phyloP scores from a whole-genome alignment of 176 grass and related monocot genomes.

The Phragmites australis region DNA sequence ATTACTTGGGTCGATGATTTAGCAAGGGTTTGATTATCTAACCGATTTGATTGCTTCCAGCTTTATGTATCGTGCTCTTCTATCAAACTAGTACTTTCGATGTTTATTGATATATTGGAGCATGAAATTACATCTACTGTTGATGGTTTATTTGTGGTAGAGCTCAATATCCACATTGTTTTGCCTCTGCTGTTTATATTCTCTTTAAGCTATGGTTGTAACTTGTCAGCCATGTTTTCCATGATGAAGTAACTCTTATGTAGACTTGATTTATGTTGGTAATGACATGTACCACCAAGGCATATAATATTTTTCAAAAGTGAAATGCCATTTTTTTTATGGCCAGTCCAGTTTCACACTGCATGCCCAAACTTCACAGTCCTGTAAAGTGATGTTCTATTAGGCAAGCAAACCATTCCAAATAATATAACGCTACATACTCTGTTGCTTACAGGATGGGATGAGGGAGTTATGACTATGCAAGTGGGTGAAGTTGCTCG shows the following conservation, averaged over 20 bases:
- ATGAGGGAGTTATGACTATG: constrained; percentile 94
- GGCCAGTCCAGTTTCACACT: not conserved
- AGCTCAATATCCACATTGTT: not conserved
- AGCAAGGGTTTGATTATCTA: not conserved
- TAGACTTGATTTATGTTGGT: not conserved
- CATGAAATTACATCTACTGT: not conserved
- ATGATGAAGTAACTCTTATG: not conserved
- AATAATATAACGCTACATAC: not conserved
- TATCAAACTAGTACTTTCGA: not conserved
- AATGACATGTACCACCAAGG: not conserved
- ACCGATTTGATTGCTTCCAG: not conserved
- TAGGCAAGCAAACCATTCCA: not conserved
- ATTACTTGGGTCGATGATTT: not conserved
- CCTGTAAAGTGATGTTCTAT: constrained; percentile 2
- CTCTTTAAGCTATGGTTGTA: not conserved
- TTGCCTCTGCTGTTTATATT: not conserved
- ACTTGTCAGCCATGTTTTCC: not conserved
- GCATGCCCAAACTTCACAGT: not conserved
- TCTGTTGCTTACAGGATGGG: constrained; percentile 71
- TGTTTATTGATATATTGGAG: not conserved
- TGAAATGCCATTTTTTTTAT: not conserved
- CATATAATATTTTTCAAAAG: not conserved
- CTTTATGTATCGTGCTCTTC: not conserved
- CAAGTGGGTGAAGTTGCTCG: constrained; percentile 87
- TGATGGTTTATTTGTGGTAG: not conserved